phyloP scores from a whole-genome alignment of 169 alveolate genomes.

The Plasmodium chabaudi region DNA sequence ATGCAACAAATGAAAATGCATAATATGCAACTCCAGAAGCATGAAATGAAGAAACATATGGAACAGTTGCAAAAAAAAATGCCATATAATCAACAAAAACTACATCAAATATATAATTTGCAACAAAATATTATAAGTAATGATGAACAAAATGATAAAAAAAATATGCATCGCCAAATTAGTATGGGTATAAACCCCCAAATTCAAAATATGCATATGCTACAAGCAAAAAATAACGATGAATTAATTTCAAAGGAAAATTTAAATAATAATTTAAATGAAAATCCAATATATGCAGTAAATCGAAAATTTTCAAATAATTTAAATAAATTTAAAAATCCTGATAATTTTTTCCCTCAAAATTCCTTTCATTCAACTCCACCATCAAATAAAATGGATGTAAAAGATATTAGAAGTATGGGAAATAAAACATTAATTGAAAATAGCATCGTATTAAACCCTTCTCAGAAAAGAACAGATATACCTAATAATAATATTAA shows the following conservation, averaged over 20 bases:
- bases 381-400: conserved; percentile 26
- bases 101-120: conserved; percentile 48
- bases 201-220: conserved; percentile 25
- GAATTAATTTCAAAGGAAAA: conserved; percentile 31
- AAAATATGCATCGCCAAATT: conserved; percentile 30
- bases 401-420: conserved; percentile 38
- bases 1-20: conserved; percentile 25
- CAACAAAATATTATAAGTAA: conserved; percentile 36
- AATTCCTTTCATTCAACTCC: conserved; percentile 38
- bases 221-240: conserved; percentile 28
- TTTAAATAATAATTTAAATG: conserved; percentile 24
- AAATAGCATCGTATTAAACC: conserved; percentile 23
- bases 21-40: conserved; percentile 21
- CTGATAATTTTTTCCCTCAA: conserved; percentile 15
- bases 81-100: conserved; percentile 21
- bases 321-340: conserved; percentile 27
- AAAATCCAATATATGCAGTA: conserved; percentile 30
- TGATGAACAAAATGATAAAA: conserved; percentile 41
- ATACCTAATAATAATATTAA: conserved; percentile 4
- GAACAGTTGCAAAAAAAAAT: conserved; percentile 59
- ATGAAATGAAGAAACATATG: conserved; percentile 66
- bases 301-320: conserved; percentile 41
- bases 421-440: conserved; percentile 34
- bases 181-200: conserved; percentile 21
- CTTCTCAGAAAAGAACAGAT: conserved; percentile 35